phyloP scores from a whole-genome alignment of 345 rosid species.

The Salix purpurea region DNA sequence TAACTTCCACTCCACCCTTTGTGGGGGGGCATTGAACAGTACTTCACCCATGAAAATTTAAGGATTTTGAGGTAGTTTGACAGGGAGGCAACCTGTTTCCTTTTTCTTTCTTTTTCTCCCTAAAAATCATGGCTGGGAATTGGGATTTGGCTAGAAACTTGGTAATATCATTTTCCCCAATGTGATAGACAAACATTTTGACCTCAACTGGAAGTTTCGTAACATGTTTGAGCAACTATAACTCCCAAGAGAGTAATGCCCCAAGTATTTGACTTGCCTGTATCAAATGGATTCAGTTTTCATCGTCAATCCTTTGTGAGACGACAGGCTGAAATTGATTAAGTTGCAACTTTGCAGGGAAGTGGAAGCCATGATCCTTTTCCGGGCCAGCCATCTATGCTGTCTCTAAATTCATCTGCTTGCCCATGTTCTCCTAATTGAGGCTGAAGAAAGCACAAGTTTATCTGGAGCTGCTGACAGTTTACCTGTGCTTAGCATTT shows the following conservation, averaged over 20 bases:
- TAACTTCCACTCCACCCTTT: neutral
- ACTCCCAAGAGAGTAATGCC: neutral
- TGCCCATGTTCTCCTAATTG: neutral
- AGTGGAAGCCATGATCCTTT: neutral
- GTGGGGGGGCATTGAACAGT: neutral
- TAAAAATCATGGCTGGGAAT: neutral
- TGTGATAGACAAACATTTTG: neutral
- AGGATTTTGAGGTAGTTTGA: neutral
- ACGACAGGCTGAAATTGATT: too few relatives aligned
- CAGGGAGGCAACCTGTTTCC: neutral
- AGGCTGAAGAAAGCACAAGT: neutral
- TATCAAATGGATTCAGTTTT: neutral
- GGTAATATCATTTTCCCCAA: neutral
- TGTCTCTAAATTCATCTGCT: neutral
- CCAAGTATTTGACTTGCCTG: neutral
- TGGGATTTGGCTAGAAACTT: neutral
- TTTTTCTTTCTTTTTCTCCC: neutral
- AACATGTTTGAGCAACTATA: neutral
- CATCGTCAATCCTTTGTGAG: too few relatives aligned
- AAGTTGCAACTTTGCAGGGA: neutral
- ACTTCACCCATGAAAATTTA: neutral
- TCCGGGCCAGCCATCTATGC: neutral
- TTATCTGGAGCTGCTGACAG: neutral
- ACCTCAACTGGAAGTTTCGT: neutral
- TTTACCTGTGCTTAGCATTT: neutral